These are phyloP conservation scores for Aspergillus diversus DNA, from an alignment of 495 filamentous ascomycete genomes.

Conservation along the genomic window DNA sequence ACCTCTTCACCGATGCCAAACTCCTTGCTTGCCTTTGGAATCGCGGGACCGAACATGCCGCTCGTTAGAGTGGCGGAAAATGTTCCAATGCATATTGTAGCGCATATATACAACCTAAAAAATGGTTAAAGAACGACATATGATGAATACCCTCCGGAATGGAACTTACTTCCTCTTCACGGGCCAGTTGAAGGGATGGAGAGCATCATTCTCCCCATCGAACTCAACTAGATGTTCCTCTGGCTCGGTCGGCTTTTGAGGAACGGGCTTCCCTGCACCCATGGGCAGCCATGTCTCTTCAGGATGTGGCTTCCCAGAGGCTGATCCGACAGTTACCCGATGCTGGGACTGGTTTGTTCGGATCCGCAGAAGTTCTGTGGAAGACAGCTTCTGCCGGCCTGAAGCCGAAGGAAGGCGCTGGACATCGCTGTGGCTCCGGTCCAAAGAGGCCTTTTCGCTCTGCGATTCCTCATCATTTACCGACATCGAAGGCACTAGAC, in stretches of 20 bases:
- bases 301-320: conserved; percentile 18
- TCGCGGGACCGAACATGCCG: conserved; percentile 58
- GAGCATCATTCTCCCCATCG: conserved; percentile 51
- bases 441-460: neutral
- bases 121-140: conserved; percentile 23
- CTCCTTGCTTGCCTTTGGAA: conserved; percentile 40
- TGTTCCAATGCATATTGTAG: conserved; percentile 50
- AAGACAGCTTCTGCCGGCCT: neutral
- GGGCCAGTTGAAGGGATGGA: conserved; percentile 58
- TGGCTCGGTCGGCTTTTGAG: conserved; percentile 40
- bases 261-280: conserved; percentile 43
- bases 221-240: conserved; percentile 59
- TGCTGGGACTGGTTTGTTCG: conserved; percentile 5
- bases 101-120: conserved; percentile 38
- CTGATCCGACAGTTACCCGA: neutral
- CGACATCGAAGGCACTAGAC: neutral
- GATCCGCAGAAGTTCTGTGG: neutral
- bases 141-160: conserved; percentile 17
- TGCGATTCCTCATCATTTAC: neutral
- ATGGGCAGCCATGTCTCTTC: conserved; percentile 29
- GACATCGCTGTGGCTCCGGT: neutral
- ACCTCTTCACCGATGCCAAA: conserved; percentile 54
- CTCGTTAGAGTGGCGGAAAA: conserved; percentile 56
- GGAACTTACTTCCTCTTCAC: conserved; percentile 32
- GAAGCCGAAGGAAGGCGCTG: neutral